Percentiles rank a stretch among this genome's conserved stretches.
Evolutionary conservation across 176 grass and related monocot genomes (phyloP).

Genomic region (Tuctoria greenei): DNA sequence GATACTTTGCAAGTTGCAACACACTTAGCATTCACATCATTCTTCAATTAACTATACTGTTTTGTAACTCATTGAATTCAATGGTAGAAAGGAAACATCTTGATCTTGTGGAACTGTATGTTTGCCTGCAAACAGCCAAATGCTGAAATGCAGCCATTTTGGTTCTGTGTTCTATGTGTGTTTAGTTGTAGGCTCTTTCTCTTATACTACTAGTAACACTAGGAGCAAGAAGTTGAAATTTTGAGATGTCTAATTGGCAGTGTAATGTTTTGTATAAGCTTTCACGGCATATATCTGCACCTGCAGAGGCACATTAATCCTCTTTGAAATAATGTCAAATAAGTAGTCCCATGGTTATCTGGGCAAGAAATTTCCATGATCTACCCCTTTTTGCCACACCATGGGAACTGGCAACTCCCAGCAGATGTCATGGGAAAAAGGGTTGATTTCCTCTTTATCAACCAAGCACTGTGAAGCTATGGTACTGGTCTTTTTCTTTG

Average conservation of each 20-base stretch:
- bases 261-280: not conserved
- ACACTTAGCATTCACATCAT: not conserved
- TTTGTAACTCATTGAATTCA: not conserved
- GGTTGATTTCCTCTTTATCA: not conserved
- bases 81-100: not conserved
- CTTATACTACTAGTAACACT: not conserved
- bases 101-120: conserved; percentile 5
- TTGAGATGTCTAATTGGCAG: not conserved
- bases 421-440: not conserved
- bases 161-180: not conserved
- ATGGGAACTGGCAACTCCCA: not conserved
- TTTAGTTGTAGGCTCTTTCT: not conserved
- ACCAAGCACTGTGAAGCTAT: not conserved
- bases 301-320: not conserved
- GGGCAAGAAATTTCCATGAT: not conserved
- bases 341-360: not conserved
- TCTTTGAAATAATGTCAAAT: not conserved
- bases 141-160: not conserved
- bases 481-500: no score
- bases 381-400: no score
- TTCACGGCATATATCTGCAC: not conserved
- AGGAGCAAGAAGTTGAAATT: not conserved
- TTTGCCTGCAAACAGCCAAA: not conserved
- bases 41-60: not conserved
- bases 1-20: not conserved